Base-by-base conservation (phyloP, 2,329 filamentous ascomycete species). In the Trichoderma aggressivum region DNA sequence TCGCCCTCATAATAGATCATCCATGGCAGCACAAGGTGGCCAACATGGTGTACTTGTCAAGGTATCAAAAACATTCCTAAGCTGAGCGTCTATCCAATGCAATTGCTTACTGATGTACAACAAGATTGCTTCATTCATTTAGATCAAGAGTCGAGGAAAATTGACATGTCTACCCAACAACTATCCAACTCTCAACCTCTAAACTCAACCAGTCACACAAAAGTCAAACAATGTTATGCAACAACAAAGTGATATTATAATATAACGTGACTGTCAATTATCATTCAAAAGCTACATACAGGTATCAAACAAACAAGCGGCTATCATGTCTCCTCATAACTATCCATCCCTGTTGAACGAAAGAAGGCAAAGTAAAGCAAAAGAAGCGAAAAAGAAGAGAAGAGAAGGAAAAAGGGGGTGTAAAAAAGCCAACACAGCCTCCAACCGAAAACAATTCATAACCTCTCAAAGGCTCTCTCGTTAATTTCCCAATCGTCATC, bases 241-340 rank as follows among this genome's bases (percentile, higher is more conserved):
- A 50, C 21, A 10, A 21, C 1, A 6, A 24, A 53, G 21, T 28
- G 30, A 28, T 28, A 34, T n/a, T 34, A 34, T 60, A n/a, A 60
- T 47, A 69, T 53, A 69, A 61, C 21, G 39, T 61, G 56, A 53
- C 66, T 43, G 32, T 69, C 56, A 69, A 69, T 69, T 39, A 69
- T 69, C 56, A 26, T 69, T 69, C 56, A 69, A 69, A 53, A 53
- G 28, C 43, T 60, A 71, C 63, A 67, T 61, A 67, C 63, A 65
- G 62, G 58, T 71, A 71, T 71, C 62, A 67, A 71, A 55, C 67
- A 70, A 47, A 55, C 67, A 70, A 43, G 39, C 39, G 70, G 64
- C 63, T 65, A 39, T 69, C 64, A 72, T 70, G 62, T 72, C 72
- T 62, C 65, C 61, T 73, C 70, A 61, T 73, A 64, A 67, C 65